Percentiles rank a stretch among this genome's conserved stretches.
Evolutionary conservation across 169 alveolate genomes (phyloP).

Genomic region (Perkinsus olseni): DNA sequence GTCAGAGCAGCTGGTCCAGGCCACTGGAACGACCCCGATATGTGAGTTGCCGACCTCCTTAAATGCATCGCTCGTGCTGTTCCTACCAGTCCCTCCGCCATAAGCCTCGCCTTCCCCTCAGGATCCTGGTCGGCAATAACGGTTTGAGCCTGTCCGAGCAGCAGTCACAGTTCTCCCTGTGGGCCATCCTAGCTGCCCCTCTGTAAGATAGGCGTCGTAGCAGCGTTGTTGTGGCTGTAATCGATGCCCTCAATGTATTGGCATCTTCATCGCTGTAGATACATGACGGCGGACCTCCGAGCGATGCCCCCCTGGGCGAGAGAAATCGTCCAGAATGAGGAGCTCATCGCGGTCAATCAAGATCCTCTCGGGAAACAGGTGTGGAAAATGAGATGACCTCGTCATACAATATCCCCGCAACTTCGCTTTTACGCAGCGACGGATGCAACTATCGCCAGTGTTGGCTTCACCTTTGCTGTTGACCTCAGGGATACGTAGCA

Average conservation of each 20-base stretch:
- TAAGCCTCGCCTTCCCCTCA: background rate
- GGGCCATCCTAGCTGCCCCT: slow-evolving; percentile 64
- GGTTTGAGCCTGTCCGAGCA: slow-evolving; percentile 50
- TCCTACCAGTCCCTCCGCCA: no score
- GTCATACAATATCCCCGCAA: no score
- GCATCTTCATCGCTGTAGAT: background rate
- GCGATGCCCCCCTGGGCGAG: slow-evolving; percentile 35
- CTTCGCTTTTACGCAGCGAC: background rate
- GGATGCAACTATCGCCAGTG: background rate
- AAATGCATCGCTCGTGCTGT: no score
- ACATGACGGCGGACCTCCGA: slow-evolving; percentile 33
- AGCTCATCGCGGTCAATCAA: slow-evolving; percentile 57
- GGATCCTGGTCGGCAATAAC: slow-evolving; percentile 59
- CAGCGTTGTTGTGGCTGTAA: no score
- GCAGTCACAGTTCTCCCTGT: slow-evolving; percentile 54
- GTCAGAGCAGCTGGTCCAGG: slow-evolving; percentile 48
- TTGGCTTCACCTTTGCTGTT: background rate
- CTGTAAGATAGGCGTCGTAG: no score
- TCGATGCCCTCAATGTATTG: slow-evolving; percentile 37
- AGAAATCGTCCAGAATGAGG: slow-evolving; percentile 43
- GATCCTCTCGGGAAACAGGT: slow-evolving; percentile 55
- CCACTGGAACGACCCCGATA: slow-evolving; percentile 70
- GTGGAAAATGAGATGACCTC: background rate
- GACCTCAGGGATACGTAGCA: background rate
- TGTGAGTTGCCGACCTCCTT: slow-evolving; percentile 16